These are phyloP conservation scores for Neonectria sp. DNA, from an alignment of 2,329 filamentous ascomycete genomes.

Conservation along the genomic window DNA sequence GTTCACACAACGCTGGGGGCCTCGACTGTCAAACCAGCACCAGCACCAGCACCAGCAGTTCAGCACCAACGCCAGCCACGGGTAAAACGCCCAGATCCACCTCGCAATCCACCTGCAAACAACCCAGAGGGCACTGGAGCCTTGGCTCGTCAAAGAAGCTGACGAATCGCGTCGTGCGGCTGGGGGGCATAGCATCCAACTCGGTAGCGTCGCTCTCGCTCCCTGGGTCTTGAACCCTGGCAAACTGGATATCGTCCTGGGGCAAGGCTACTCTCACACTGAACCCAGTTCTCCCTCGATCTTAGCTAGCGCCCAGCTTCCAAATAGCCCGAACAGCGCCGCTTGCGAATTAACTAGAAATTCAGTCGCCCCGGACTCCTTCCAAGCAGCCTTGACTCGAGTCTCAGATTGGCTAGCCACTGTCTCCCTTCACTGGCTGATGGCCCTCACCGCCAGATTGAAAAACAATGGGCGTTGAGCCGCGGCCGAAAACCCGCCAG, in stretches of 20 bases:
- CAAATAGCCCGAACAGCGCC: slow-evolving; percentile 32
- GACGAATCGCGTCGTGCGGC: slow-evolving; percentile 39
- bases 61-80: slow-evolving; percentile 33
- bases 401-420: slow-evolving; percentile 36
- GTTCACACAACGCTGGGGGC: slow-evolving; percentile 29
- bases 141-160: slow-evolving; percentile 36
- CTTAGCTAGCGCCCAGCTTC: slow-evolving; percentile 34
- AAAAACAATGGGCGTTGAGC: slow-evolving; percentile 40
- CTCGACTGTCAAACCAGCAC: slow-evolving; percentile 37
- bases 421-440: slow-evolving; percentile 31
- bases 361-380: slow-evolving; percentile 31
- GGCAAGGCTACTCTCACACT: slow-evolving; percentile 35
- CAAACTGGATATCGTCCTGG: slow-evolving; percentile 26
- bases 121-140: slow-evolving; percentile 40
- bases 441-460: slow-evolving; percentile 48
- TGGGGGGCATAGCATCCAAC: slow-evolving; percentile 39
- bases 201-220: slow-evolving; percentile 35
- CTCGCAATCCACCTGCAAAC: slow-evolving; percentile 33
- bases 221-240: slow-evolving; percentile 20
- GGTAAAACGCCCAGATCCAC: slow-evolving; percentile 44
- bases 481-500: slow-evolving; percentile 39
- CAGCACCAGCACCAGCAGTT: slow-evolving; percentile 20
- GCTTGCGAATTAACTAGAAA: slow-evolving; percentile 30
- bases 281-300: slow-evolving; percentile 30
- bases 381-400: slow-evolving; percentile 40